Evolutionary conservation across 75 land plant genomes (phyloP), one percentile per base, ranked within the genome.

Genomic region (Adiantum capillusveneris): DNA sequence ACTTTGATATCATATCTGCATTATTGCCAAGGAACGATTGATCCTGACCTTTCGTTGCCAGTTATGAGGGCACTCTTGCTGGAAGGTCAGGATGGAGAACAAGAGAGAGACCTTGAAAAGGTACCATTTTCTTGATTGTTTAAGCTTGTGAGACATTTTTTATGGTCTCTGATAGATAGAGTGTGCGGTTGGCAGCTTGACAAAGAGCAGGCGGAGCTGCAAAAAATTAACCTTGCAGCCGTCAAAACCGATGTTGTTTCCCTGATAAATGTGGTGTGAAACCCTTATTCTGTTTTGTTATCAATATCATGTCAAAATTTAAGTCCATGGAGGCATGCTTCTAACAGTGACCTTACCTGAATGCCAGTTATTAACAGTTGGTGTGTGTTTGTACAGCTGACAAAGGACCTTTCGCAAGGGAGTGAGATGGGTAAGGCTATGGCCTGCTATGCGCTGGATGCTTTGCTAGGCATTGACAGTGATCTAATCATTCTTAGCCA

Each of bases 341-440:
- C 30, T n/a, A n/a, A n/a, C n/a, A n/a, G n/a, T n/a, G n/a, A n/a
- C n/a, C n/a, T 39, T 31, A 26, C 49, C 19, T n/a, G 34, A 9
- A 6, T 29, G n/a, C 25, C 25, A 6, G n/a, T 31, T 5, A 28
- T 53, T 28, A 41, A 29, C 2, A 44, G 29, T 17, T 52, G 0
- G 31, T 20, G 18, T 66, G 44, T 45, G 0, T 50, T 39, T 58
- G 29, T 59, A 31, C 68, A 93, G 98, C 76, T 93, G 1, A 74
- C 67, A 31, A 88, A 78, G 51, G 98, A 93, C 74, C 81, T 90
- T 42, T 70, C 68, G 42, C 75, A 85, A 45, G 98, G 95, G 20
- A 88, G 90, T 67, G 98, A 93, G 66, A 65, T 83, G 59, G 87
- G 80, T 6, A 88, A 85, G 56, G 81, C 98, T 9, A 81, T 93